Conservation (phyloP, 2,329 filamentous ascomycete species). For the Didymella segeticola region DNA sequence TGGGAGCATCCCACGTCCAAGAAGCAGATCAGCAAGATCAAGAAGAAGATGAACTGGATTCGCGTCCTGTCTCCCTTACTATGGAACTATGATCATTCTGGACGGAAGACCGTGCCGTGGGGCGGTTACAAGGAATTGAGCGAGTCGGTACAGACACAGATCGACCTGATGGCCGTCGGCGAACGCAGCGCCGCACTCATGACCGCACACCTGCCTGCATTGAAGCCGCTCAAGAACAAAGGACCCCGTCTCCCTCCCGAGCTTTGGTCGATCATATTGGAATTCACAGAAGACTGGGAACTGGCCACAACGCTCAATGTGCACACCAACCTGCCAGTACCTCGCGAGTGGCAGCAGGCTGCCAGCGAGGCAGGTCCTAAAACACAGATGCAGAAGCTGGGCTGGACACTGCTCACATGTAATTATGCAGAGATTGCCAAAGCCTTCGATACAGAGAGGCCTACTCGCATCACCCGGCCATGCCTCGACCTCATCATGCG, state of each 20-base stretch:
- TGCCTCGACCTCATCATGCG: slow-evolving; percentile 91
- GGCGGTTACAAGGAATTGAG: slow-evolving; percentile 73
- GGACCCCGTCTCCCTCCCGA: slow-evolving; percentile 72
- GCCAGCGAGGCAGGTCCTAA: slow-evolving; percentile 70
- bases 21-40: slow-evolving; percentile 83
- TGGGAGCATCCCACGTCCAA: slow-evolving; percentile 91
- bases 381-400: slow-evolving; percentile 77
- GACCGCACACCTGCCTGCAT: slow-evolving; percentile 41
- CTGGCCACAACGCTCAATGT: slow-evolving; percentile 80
- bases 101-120: slow-evolving; percentile 60
- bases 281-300: slow-evolving; percentile 89
- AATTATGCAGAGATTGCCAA: slow-evolving; percentile 74
- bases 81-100: slow-evolving; percentile 73
- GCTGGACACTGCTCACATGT: slow-evolving; percentile 82
- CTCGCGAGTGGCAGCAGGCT: slow-evolving; percentile 73
- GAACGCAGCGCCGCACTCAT: slow-evolving; percentile 64
- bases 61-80: slow-evolving; percentile 80
- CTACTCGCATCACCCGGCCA: slow-evolving; percentile 77
- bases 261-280: slow-evolving; percentile 87
- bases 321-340: slow-evolving; percentile 77
- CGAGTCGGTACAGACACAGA: slow-evolving; percentile 77
- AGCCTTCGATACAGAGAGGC: slow-evolving; percentile 73
- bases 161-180: slow-evolving; percentile 75
- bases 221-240: slow-evolving; percentile 47
- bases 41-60: slow-evolving; percentile 86